These are phyloP conservation scores for Colletotrichum limetticola DNA, from an alignment of 2,329 filamentous ascomycete genomes.

Conservation along the genomic window DNA sequence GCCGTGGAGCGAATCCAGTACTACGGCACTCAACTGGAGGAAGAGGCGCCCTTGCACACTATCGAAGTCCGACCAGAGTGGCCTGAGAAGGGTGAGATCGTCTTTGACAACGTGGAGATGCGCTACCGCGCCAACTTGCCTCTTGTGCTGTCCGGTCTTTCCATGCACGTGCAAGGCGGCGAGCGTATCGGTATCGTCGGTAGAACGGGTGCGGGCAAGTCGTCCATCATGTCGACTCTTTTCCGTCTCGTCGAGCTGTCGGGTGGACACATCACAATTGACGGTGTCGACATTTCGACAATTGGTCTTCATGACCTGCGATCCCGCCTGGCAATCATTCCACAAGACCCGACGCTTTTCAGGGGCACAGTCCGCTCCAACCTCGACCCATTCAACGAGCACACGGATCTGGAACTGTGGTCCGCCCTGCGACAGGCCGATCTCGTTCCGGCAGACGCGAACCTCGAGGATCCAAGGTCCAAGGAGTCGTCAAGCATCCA, in stretches of 20 bases:
- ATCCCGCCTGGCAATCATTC: slow-evolving; percentile 83
- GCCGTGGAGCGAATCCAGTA: slow-evolving; percentile 91
- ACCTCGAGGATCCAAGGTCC: slow-evolving; percentile 34
- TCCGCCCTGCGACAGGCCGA: slow-evolving; percentile 81
- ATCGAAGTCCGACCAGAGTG: slow-evolving; percentile 78
- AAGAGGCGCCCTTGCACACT: slow-evolving; percentile 87
- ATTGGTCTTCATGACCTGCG: slow-evolving; percentile 81
- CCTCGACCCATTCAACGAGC: slow-evolving; percentile 83
- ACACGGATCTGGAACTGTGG: slow-evolving; percentile 83
- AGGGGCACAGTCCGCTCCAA: slow-evolving; percentile 83
- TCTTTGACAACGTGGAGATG: slow-evolving; percentile 82
- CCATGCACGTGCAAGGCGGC: slow-evolving; percentile 78
- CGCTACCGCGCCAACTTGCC: slow-evolving; percentile 79
- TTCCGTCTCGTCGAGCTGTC: slow-evolving; percentile 80
- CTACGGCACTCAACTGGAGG: slow-evolving; percentile 87
- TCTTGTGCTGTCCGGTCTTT: slow-evolving; percentile 76
- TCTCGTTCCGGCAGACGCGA: slow-evolving; percentile 65
- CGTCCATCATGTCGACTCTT: slow-evolving; percentile 83
- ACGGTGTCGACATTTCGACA: slow-evolving; percentile 76
- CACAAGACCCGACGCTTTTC: slow-evolving; percentile 87
- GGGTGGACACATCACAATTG: slow-evolving; percentile 70
- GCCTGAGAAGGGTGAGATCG: slow-evolving; percentile 87
- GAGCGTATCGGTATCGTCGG: slow-evolving; percentile 86
- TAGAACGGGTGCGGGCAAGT: slow-evolving; percentile 85
- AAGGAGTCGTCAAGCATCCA: slow-evolving; percentile 71